phyloP scores from a whole-genome alignment of 345 rosid genomes.

The Eucalyptus polyanthemos region DNA sequence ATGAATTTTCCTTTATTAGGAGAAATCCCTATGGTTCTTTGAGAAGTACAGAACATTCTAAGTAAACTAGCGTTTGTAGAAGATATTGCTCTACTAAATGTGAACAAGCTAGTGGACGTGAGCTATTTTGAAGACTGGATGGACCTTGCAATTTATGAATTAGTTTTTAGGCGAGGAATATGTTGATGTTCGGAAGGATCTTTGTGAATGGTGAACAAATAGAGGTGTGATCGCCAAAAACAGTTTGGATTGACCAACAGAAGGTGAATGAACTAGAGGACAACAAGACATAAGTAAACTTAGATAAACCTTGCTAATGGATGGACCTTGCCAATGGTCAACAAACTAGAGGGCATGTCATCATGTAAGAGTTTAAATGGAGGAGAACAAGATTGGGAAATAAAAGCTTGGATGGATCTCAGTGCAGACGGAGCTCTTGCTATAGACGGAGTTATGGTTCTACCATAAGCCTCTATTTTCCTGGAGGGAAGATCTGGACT shows the following conservation, averaged over 20 bases:
- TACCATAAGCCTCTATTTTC: neutral
- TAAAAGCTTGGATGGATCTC: neutral
- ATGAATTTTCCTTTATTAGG: neutral
- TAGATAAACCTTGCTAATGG: neutral
- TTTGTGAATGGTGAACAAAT: neutral
- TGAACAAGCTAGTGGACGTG: neutral
- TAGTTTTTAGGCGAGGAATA: neutral
- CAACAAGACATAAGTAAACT: neutral
- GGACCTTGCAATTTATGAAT: neutral
- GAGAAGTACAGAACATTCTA: neutral
- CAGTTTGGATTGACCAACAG: neutral
- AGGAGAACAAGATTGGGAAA: neutral
- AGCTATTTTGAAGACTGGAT: neutral
- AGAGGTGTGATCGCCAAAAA: neutral
- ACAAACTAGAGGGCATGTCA: neutral
- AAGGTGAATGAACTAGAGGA: neutral
- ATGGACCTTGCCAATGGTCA: neutral
- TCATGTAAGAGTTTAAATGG: neutral
- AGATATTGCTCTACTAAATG: neutral
- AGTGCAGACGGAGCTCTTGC: neutral
- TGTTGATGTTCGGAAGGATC: neutral
- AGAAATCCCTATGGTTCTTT: neutral
- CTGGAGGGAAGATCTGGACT: neutral
- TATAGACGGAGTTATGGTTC: neutral
- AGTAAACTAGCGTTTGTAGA: neutral